phyloP scores from a whole-genome alignment of 805 yeast species.

The Torulaspora delbrueckii region DNA sequence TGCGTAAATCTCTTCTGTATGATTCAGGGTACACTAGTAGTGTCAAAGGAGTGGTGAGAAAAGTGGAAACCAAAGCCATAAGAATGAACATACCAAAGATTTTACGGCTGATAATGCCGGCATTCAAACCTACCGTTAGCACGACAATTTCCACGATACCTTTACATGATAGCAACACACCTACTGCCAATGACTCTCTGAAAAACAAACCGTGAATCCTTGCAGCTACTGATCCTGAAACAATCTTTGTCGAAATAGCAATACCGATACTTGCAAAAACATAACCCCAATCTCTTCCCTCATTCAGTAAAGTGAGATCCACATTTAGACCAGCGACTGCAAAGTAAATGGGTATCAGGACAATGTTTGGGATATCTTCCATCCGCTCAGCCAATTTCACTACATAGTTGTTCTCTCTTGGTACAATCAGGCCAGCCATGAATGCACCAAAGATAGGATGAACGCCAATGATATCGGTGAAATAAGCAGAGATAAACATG shows the following conservation, averaged over 20 bases:
- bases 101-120: conserved; percentile 58
- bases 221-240: conserved; percentile 65
- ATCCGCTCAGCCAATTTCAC: conserved; percentile 64
- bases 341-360: conserved; percentile 72
- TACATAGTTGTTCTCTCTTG: conserved; percentile 71
- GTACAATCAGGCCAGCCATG: conserved; percentile 68
- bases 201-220: conserved; percentile 56
- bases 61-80: conserved; percentile 76
- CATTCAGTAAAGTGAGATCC: conserved; percentile 56
- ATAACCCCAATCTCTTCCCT: conserved; percentile 76
- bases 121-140: conserved; percentile 64
- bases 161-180: conserved; percentile 80
- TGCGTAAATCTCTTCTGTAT: conserved; percentile 49
- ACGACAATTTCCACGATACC: conserved; percentile 86
- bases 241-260: conserved; percentile 63
- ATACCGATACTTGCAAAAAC: conserved; percentile 59
- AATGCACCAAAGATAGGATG: conserved; percentile 87
- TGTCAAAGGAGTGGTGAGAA: conserved; percentile 74
- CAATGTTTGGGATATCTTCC: conserved; percentile 69
- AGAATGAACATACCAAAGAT: conserved; percentile 77
- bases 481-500: conserved; percentile 65
- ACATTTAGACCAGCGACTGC: conserved; percentile 74
- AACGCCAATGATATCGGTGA: conserved; percentile 78
- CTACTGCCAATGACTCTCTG: conserved; percentile 74
- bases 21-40: conserved; percentile 54